Conservation (phyloP, 2,329 filamentous ascomycete genomes). For the Huntiella decipiens region DNA sequence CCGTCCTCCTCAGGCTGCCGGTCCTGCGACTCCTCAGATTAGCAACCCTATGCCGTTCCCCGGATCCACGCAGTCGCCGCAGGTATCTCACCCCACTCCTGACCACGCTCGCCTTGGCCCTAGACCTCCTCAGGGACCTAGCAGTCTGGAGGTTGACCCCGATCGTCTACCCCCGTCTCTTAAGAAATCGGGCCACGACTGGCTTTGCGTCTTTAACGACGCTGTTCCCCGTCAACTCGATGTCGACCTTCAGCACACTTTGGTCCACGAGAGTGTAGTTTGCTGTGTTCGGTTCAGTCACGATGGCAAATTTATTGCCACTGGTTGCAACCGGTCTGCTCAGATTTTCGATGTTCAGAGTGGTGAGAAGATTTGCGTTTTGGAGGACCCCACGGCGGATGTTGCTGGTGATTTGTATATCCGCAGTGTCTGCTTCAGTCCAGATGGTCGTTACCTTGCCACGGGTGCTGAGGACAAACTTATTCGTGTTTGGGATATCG, state of each 20-base stretch:
- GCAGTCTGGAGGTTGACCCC: slow-evolving; percentile 51
- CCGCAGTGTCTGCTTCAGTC: slow-evolving; percentile 94
- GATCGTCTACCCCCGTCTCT: slow-evolving; percentile 69
- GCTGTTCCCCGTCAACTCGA: slow-evolving; percentile 75
- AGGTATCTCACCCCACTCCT: slow-evolving; percentile 70
- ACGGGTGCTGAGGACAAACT: slow-evolving; percentile 96
- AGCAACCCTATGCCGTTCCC: slow-evolving; percentile 75
- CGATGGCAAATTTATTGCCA: slow-evolving; percentile 89
- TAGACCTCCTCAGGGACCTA: slow-evolving; percentile 18
- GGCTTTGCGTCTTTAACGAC: slow-evolving; percentile 96
- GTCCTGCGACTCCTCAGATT: slow-evolving; percentile 76
- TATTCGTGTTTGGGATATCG: slow-evolving; percentile 94
- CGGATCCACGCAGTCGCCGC: slow-evolving; percentile 63
- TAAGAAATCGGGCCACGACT: slow-evolving; percentile 79
- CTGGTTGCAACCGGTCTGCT: slow-evolving; percentile 95
- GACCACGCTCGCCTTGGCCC: slow-evolving; percentile 38
- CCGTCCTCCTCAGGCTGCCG: slow-evolving; percentile 40
- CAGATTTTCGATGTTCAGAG: slow-evolving; percentile 90
- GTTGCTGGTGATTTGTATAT: slow-evolving; percentile 90
- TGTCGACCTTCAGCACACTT: slow-evolving; percentile 82
- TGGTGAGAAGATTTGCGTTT: slow-evolving; percentile 70
- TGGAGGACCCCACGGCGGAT: slow-evolving; percentile 77
- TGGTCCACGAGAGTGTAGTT: slow-evolving; percentile 87
- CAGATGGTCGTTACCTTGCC: slow-evolving; percentile 80
- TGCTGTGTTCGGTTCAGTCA: slow-evolving; percentile 95